phyloP scores from a whole-genome alignment of 2,329 filamentous ascomycete genomes.

The Pyrenochaeta sp. region DNA sequence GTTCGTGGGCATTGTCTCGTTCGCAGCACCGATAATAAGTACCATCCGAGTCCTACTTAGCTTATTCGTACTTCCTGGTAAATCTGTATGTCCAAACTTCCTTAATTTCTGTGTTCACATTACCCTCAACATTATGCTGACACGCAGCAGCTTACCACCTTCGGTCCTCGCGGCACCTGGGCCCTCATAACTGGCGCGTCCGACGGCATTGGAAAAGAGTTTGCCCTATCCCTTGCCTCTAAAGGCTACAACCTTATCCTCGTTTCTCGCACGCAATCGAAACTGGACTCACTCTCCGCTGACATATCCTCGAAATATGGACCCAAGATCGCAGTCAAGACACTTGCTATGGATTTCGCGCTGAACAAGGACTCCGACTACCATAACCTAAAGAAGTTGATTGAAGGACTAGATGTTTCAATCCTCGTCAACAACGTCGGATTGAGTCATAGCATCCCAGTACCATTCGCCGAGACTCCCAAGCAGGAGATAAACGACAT shows the following conservation, averaged over 20 bases:
- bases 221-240: slow-evolving; percentile 84
- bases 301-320: slow-evolving; percentile 78
- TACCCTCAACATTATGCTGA: slow-evolving; percentile 48
- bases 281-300: slow-evolving; percentile 78
- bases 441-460: slow-evolving; percentile 90
- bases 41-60: slow-evolving; percentile 58
- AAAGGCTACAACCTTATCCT: slow-evolving; percentile 96
- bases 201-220: slow-evolving; percentile 97
- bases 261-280: slow-evolving; percentile 93
- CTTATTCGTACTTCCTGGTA: slow-evolving; percentile 59
- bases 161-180: slow-evolving; percentile 92
- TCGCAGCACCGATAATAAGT: slow-evolving; percentile 52
- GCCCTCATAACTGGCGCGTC: slow-evolving; percentile 94
- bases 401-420: slow-evolving; percentile 79
- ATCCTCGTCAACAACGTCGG: slow-evolving; percentile 98
- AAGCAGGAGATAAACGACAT: slow-evolving; percentile 86
- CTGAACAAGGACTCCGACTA: slow-evolving; percentile 83
- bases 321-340: slow-evolving; percentile 73
- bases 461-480: slow-evolving; percentile 82
- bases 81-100: slow-evolving; percentile 50
- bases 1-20: slow-evolving; percentile 40
- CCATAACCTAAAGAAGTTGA: slow-evolving; percentile 71
- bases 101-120: slow-evolving; percentile 2
- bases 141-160: slow-evolving; percentile 74
- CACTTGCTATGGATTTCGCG: slow-evolving; percentile 90